Evolutionary conservation across 2,329 filamentous ascomycete genomes (phyloP), one percentile per base, ranked within the genome.

Genomic region (Daldinia sp.): DNA sequence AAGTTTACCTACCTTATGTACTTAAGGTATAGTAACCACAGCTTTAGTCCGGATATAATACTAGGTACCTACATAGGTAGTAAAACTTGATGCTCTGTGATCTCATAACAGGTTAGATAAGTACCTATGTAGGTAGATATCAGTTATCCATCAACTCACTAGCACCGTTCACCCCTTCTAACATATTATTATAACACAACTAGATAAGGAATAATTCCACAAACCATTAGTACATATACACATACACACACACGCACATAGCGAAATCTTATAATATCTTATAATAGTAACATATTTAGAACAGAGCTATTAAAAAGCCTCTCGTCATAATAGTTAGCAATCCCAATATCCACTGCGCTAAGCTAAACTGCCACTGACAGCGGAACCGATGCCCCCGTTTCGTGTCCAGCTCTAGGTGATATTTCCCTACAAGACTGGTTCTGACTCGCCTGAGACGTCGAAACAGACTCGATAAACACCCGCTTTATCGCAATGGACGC

Each of bases 271-370:
- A 9, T 35, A 35, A 10, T 35, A 37, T 13, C 30, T 20, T 13
- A 20, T 26, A 39, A 54, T 51, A 60, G 44, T 41, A 68, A 63
- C 60, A 63, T 23, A 62, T 30, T 65, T 65, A 41, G 46, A 54
- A 68, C 61, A 68, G 59, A 70, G 68, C 59, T 68, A 63, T 26
- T 51, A 51, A 28, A 56, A 65, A 65, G 56, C 60, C 48, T 57
- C 50, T 54, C 67, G 35, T 50, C 55, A 56, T 42, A 26, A 51
- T 51, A 51, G 15, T 23, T 26, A 41, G 58, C 53, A 51, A 35
- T 51, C 61, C 48, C 54, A 57, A 67, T 33, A 64, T 63, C 57
- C 60, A 63, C 39, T 46, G 12, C 15, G 30, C 46, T 37, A 30
- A 30, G 46, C 30, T 18, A 61, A 53, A 26, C 60, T 12, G 48